These are phyloP conservation scores for Carpediemonas membranifera DNA, from an alignment of 78 protist species.

Conservation along the genomic window DNA sequence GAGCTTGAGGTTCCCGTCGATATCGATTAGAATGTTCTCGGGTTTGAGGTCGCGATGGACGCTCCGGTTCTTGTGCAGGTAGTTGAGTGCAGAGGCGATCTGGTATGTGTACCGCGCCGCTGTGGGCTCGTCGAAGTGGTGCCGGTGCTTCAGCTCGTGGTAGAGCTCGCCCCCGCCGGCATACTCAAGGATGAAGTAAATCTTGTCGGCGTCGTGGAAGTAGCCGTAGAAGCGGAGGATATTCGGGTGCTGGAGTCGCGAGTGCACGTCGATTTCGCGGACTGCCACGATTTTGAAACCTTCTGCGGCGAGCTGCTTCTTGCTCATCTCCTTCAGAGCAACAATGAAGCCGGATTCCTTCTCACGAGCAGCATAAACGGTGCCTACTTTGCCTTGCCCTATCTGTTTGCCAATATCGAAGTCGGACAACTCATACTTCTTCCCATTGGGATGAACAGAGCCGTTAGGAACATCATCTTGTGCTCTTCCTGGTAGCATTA, in stretches of 20 bases:
- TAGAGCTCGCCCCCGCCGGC: slow-evolving; percentile 93
- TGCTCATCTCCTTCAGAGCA: background rate
- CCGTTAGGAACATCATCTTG: no score
- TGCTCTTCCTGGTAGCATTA: no score
- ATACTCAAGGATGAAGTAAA: slow-evolving; percentile 75
- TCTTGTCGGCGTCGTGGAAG: slow-evolving; percentile 81
- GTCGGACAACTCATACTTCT: background rate
- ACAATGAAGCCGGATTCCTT: background rate
- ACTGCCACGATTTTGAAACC: no score
- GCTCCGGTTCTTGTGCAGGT: slow-evolving; percentile 51
- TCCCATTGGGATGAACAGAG: no score
- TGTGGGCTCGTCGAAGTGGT: slow-evolving; percentile 72
- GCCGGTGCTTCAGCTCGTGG: slow-evolving; percentile 88
- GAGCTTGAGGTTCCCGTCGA: slow-evolving; percentile 53
- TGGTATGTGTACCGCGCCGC: slow-evolving; percentile 89
- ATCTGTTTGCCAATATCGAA: background rate
- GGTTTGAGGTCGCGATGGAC: slow-evolving; percentile 75
- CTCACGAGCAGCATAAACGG: background rate
- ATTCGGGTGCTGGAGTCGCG: slow-evolving; percentile 89
- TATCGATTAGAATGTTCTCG: slow-evolving; percentile 28
- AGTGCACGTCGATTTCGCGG: slow-evolving; percentile 87
- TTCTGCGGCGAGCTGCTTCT: no score
- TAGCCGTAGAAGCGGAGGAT: slow-evolving; percentile 85
- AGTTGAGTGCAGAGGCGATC: slow-evolving; percentile 77
- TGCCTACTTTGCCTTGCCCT: background rate